Base-by-base conservation (phyloP, 2,329 filamentous ascomycete genomes). In the Phialophora chinensis region DNA sequence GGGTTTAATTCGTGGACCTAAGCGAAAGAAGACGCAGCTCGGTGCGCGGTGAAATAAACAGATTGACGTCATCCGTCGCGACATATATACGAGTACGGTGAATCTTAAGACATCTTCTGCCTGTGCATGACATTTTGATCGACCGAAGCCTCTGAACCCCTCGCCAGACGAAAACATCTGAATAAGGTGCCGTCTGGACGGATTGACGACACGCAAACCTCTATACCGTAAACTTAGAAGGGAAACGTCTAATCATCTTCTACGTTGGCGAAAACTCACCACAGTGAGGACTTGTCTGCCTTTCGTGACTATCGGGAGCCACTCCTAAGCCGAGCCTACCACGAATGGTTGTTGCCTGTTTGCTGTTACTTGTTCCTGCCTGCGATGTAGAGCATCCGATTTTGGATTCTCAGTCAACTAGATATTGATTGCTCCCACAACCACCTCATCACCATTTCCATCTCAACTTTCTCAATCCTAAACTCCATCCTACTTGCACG, bases 341-440 rank as follows among this genome's bases (percentile, higher is more conserved):
- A 29, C 49, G 20, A 55, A 55, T 55, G 53, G 53, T 35, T 20
- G 53, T 35, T 55, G 53, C 56, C 56, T 59, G 31, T 49, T 59
- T 47, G 35, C 49, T 35, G 53, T 1, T 29, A 55, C 53, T 35
- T 33, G 53, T 29, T 35, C 29, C 53, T 35, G 29, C 27, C 29
- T 20, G 53, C 27, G 38, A 44, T 44, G 38, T n/a, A 8, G 38
- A n/a, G 8, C 3, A 2, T 44, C 3, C 38, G 38, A 44, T 44
- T 20, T n/a, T 3, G 38, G 38, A 44, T 44, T 27, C 10, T 4
- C 49, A 27, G 23, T 27, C 49, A 29, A 14, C 3, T 8, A 52
- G 1, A 52, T 14, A 11, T 12, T 52, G 20, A 12, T 27, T 20
- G 20, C 11, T 52, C 10, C 12, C 6, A 29, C 49, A 27, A 52